Conservation (phyloP, 345 rosid species). For the Excoecaria cochinchinensis region DNA sequence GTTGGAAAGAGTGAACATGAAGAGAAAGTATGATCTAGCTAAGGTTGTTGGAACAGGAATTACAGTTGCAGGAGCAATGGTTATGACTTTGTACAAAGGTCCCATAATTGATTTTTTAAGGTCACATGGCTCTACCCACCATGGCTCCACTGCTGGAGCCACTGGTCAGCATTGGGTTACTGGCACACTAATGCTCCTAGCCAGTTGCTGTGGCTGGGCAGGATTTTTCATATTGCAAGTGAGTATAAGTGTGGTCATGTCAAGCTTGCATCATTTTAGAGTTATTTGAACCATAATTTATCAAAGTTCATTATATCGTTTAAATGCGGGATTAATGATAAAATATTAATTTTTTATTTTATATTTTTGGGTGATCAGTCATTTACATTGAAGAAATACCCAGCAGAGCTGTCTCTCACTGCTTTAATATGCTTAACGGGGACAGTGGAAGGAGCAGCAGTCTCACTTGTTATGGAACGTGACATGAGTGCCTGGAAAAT, state of each 20-base stretch:
- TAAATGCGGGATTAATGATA: not conserved
- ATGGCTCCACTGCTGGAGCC: slow-evolving; percentile 32
- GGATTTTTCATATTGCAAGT: slow-evolving; percentile 84
- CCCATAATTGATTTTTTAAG: slow-evolving; percentile 56
- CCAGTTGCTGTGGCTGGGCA: slow-evolving; percentile 64
- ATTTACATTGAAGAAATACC: slow-evolving; percentile 71
- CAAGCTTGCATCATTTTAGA: too few relatives aligned
- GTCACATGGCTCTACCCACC: slow-evolving; percentile 36
- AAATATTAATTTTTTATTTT: not conserved
- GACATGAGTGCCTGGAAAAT: slow-evolving; percentile 69
- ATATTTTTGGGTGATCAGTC: slow-evolving; percentile 42
- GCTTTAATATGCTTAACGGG: slow-evolving; percentile 75
- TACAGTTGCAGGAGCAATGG: slow-evolving; percentile 84
- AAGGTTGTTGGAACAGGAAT: slow-evolving; percentile 72
- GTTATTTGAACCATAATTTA: too few relatives aligned
- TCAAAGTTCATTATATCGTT: too few relatives aligned
- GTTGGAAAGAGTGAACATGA: slow-evolving; percentile 63
- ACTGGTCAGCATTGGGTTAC: slow-evolving; percentile 55
- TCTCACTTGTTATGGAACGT: slow-evolving; percentile 61
- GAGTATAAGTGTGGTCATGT: slow-evolving; percentile 13
- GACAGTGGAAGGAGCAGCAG: slow-evolving; percentile 49
- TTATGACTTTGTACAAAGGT: slow-evolving; percentile 90
- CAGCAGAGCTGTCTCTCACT: slow-evolving; percentile 88
- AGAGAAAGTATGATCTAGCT: slow-evolving; percentile 61
- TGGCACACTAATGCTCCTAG: slow-evolving; percentile 67